Conservation (phyloP, 768 basidiomycete species). For the Cubamyces sp. region DNA sequence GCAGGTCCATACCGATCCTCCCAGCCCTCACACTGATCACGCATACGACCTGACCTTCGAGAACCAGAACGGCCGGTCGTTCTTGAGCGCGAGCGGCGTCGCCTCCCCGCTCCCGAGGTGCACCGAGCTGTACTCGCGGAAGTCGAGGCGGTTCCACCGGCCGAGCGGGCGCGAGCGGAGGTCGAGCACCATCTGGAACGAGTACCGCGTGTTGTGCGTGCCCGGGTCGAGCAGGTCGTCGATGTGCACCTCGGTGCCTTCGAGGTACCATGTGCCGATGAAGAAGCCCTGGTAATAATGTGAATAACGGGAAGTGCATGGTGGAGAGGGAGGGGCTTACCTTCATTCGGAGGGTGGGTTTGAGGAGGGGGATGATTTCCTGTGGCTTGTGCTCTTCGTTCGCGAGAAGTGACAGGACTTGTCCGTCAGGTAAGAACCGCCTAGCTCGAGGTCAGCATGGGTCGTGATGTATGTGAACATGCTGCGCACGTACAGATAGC, state of each 20-base stretch:
- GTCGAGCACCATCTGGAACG: slow-evolving; percentile 73
- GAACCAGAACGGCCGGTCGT: slow-evolving; percentile 93
- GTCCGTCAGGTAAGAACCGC: slow-evolving; percentile 86
- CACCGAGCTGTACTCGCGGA: slow-evolving; percentile 74
- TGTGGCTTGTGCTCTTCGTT: slow-evolving; percentile 77
- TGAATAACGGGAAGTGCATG: neutral
- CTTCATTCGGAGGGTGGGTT: slow-evolving; percentile 79
- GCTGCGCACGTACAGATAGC: slow-evolving; percentile 68
- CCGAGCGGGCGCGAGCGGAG: slow-evolving; percentile 82
- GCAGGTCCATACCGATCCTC: no score
- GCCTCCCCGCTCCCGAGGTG: slow-evolving; percentile 77
- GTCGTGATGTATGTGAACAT: neutral
- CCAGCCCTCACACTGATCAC: neutral
- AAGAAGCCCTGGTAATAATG: slow-evolving; percentile 59
- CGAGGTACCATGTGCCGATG: slow-evolving; percentile 74
- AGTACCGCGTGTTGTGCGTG: slow-evolving; percentile 49
- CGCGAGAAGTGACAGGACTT: slow-evolving; percentile 81
- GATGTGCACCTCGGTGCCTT: slow-evolving; percentile 61
- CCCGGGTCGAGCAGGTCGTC: slow-evolving; percentile 63
- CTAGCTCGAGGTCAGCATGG: slow-evolving; percentile 40
- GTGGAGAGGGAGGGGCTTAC: slow-evolving; percentile 38
- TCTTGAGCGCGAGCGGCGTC: slow-evolving; percentile 69
- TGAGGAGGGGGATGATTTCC: slow-evolving; percentile 74
- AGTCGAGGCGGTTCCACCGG: slow-evolving; percentile 81
- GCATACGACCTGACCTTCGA: slow-evolving; percentile 81